Evolutionary conservation across 257 asterid genomes (phyloP).

Genomic region (Anisodus tanguticus): DNA sequence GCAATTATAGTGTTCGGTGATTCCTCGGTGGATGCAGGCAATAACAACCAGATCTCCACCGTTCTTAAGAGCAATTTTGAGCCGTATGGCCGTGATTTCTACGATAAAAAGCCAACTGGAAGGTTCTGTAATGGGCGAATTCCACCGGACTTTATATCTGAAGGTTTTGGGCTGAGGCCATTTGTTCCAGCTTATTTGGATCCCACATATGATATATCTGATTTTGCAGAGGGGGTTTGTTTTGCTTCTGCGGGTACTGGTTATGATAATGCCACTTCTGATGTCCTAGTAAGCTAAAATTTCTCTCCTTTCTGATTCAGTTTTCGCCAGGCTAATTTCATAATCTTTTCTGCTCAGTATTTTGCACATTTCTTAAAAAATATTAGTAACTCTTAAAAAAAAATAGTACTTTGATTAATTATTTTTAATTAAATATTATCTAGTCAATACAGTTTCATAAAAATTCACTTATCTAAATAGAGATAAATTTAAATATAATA

Average conservation of each 20-base stretch:
- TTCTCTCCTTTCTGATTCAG: too few relatives aligned
- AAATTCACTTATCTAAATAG: too few relatives aligned
- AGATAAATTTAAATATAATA: too few relatives aligned
- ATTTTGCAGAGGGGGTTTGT: conserved; percentile 79
- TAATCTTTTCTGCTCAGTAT: too few relatives aligned
- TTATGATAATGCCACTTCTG: conserved; percentile 74
- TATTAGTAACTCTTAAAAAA: too few relatives aligned
- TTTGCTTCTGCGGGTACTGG: conserved; percentile 97
- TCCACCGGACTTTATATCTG: conserved; percentile 84
- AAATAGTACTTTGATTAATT: too few relatives aligned
- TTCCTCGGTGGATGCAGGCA: conserved; percentile 90
- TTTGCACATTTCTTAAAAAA: too few relatives aligned
- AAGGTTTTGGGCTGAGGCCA: conserved; percentile 77
- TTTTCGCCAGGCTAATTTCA: too few relatives aligned
- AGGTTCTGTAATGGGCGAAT: conserved; percentile 84
- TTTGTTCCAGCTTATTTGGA: conserved; percentile 91
- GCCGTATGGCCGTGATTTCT: conserved; percentile 92
- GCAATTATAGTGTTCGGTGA: conserved; percentile 92
- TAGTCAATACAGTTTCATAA: too few relatives aligned
- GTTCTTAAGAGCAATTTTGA: conserved; percentile 75
- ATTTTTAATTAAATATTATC: too few relatives aligned
- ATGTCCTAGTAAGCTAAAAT: conserved; percentile 67
- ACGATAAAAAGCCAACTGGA: conserved; percentile 74
- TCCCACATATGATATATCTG: conserved; percentile 62
- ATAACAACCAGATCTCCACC: conserved; percentile 78